A percentile compares a stretch with the other conserved stretches of the same genome.
Evolutionary conservation across 1,139 yeast species (phyloP).

Genomic region (Yamadazyma mexicana): DNA sequence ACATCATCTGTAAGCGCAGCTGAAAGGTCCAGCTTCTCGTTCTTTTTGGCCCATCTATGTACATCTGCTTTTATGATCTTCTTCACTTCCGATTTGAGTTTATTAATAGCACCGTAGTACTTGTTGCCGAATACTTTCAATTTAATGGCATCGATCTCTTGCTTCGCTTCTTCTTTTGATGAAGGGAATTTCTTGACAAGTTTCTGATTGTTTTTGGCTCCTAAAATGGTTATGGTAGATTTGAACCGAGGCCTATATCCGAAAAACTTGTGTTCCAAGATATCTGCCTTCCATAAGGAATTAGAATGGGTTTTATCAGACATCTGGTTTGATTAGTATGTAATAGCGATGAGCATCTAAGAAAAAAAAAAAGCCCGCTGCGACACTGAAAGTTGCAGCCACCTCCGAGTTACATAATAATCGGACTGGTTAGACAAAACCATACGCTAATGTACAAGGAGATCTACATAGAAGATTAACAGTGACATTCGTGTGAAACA

Average conservation of each 20-base stretch:
- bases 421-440: no score
- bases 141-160: conserved; percentile 47
- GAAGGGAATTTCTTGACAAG: conserved; percentile 43
- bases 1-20: conserved; percentile 15
- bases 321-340: not conserved
- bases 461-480: no score
- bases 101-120: conserved; percentile 46
- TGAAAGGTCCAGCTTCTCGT: conserved; percentile 5
- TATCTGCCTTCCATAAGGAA: conserved; percentile 50
- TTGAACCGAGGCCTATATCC: conserved; percentile 51
- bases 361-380: not conserved
- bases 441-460: no score
- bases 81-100: conserved; percentile 37
- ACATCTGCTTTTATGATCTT: conserved; percentile 27
- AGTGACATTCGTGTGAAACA: no score
- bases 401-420: no score
- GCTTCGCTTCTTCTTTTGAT: conserved; percentile 38
- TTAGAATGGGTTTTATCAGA: conserved; percentile 4
- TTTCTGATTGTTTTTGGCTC: conserved; percentile 47
- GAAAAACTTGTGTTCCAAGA: conserved; percentile 49
- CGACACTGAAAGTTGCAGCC: not conserved
- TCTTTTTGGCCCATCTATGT: conserved; percentile 13
- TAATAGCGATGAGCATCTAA: conserved; percentile 11
- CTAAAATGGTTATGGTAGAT: conserved; percentile 50
- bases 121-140: conserved; percentile 49